Conservation (phyloP, 345 rosid species). For the Corchorus capsularis region DNA sequence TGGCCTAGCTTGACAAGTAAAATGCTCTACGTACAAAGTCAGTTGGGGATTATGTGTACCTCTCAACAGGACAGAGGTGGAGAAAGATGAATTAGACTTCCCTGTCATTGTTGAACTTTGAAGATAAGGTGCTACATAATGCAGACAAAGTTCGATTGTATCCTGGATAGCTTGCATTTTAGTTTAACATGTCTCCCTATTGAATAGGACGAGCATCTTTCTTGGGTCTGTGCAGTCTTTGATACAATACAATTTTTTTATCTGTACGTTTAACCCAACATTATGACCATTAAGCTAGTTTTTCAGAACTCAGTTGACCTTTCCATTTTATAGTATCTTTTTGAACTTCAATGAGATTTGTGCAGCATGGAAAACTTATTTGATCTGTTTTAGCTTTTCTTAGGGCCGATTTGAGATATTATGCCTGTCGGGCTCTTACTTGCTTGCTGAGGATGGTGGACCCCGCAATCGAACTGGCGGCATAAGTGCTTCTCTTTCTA, state of each 20-base stretch:
- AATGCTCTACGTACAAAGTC: background rate
- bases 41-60: background rate
- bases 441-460: conserved; percentile 88
- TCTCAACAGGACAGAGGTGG: background rate
- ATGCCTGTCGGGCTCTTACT: conserved; percentile 91
- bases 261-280: background rate
- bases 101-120: background rate
- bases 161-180: background rate
- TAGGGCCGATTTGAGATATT: conserved; percentile 95
- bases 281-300: background rate
- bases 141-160: background rate
- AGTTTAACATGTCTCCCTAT: background rate
- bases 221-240: background rate
- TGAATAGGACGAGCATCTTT: background rate
- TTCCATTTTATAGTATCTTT: background rate
- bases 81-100: background rate
- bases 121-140: background rate
- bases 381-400: conserved; percentile 30
- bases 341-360: background rate
- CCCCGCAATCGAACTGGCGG: conserved; percentile 84
- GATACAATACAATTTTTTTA: background rate
- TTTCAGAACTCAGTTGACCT: background rate
- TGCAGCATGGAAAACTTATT: conserved; percentile 23
- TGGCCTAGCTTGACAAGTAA: background rate
- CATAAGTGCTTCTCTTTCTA: conserved; percentile 86